These are phyloP conservation scores for Vitis rupestris DNA, from an alignment of 164 flowering plant species.

Conservation along the genomic window DNA sequence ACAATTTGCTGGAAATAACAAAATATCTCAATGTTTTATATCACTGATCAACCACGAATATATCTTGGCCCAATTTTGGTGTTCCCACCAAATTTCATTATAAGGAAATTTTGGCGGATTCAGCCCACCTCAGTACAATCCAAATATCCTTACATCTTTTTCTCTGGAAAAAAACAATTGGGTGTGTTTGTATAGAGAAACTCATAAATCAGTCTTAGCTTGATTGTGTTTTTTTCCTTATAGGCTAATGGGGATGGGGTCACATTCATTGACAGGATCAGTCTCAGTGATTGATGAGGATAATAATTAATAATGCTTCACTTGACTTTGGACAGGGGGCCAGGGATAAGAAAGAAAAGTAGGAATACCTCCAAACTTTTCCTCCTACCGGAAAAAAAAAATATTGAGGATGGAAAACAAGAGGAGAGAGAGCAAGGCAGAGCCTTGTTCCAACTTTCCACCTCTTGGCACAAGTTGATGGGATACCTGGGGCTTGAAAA, in stretches of 20 bases:
- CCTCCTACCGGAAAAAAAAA: no score
- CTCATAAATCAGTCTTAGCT: neutral
- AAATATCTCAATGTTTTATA: slow-evolving; percentile 28
- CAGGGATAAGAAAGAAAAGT: no score
- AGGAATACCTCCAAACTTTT: no score
- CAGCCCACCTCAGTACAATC: neutral
- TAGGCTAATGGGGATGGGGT: no score
- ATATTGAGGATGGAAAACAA: no score
- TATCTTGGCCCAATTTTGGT: neutral
- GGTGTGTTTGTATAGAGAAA: neutral
- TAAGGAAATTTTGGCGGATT: neutral
- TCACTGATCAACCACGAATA: slow-evolving; percentile 7
- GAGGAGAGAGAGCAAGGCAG: neutral
- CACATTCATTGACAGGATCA: no score
- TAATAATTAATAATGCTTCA: no score
- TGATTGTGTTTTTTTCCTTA: neutral
- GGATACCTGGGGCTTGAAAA: slow-evolving; percentile 11
- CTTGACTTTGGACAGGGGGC: no score
- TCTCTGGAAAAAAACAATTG: neutral
- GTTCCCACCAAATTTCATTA: neutral
- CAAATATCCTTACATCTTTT: slow-evolving; percentile 10
- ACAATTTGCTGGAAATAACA: slow-evolving; percentile 12
- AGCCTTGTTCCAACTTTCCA: slow-evolving; percentile 13
- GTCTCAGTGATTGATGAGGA: no score
- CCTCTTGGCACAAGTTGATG: slow-evolving; percentile 6